These are phyloP conservation scores for Aspergillus piperis DNA, from an alignment of 2,329 filamentous ascomycete genomes.

Conservation along the genomic window DNA sequence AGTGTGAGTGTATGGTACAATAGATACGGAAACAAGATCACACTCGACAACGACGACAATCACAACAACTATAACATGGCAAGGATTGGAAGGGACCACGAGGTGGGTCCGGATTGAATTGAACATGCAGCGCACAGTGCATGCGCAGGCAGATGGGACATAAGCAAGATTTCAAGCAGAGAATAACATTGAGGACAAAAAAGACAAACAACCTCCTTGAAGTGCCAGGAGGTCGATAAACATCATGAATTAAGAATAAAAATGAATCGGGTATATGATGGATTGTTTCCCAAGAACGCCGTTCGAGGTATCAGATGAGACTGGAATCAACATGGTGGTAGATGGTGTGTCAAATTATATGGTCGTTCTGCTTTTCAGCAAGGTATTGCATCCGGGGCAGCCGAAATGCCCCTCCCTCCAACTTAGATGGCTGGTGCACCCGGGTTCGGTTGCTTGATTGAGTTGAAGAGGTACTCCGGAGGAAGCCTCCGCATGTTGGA, in stretches of 20 bases:
- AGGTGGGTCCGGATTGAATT: constrained; percentile 1
- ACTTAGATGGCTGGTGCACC: constrained; percentile 38
- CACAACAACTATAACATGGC: constrained; percentile 7
- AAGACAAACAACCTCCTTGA: constrained; percentile 18
- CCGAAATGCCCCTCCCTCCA: constrained; percentile 1
- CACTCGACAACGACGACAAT: constrained; percentile 7
- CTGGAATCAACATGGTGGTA: constrained; percentile 3
- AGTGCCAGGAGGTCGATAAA: constrained; percentile 11
- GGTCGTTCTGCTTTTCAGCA: constrained; percentile 1
- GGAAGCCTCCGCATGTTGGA: constrained; percentile 49
- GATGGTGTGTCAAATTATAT: constrained; percentile 16
- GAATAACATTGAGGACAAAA: constrained; percentile 8
- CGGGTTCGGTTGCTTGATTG: constrained; percentile 38
- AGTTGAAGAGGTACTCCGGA: constrained; percentile 50
- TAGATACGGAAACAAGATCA: not conserved
- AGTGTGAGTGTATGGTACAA: constrained; percentile 18
- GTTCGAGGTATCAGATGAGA: constrained; percentile 25
- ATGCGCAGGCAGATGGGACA: constrained; percentile 7
- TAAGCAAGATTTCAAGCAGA: not conserved
- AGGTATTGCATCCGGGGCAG: not conserved
- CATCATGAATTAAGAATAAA: constrained; percentile 33
- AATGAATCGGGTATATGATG: constrained; percentile 35
- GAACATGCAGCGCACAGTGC: constrained; percentile 10
- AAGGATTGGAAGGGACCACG: constrained; percentile 4
- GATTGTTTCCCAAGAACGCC: constrained; percentile 31